Evolutionary conservation across 2,329 filamentous ascomycete genomes (phyloP), one percentile per base, ranked within the genome.

Genomic region (Aspergillus quadricinctus): DNA sequence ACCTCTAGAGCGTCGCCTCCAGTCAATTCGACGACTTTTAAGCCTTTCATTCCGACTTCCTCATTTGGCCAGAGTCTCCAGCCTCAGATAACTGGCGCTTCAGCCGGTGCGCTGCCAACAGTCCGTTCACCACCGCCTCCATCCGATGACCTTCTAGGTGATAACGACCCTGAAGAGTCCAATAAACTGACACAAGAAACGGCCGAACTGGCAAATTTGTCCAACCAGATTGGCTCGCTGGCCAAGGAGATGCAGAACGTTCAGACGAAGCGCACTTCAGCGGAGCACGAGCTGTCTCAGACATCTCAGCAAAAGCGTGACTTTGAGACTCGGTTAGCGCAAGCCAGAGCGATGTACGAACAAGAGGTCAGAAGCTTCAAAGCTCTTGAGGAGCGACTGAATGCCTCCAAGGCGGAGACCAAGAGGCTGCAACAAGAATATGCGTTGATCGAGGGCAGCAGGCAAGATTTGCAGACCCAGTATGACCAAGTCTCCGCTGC

Each of bases 161-260:
- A 97, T 65, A 88, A 87, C 62, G 93, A 97, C 62, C 88, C 89
- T 1, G 92, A 96, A 67, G 86, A 92, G 54, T 93, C 88, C 75
- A 94, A 89, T 73, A 95, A 89, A 71, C 79, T 97, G 27, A 94
- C 89, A 0, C 88, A 87, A 61, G 94, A 99, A 69, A 94, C 92
- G 2, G 88, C 89, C 0, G 94, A 99, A 72, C 81, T 99, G 56
- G 94, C 92, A 52, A 97, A 99, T 70, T 81, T 99, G 64, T 97
- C 93, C 0, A 97, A 96, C 72, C 94, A 97, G 73, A 91, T 99
- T 61, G 88, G 91, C 31, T 93, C 89, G 2, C 77, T 99, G 54
- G 89, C 92, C 0, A 95, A 88, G 69, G 92, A 99, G 76, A 96
- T 96, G 86, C 91, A 96, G 70, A 91, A 93, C 64, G 88, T 96